Base-by-base conservation (phyloP, 108 stramenopile species). In the Cyclotella choctawhatcheeana region DNA sequence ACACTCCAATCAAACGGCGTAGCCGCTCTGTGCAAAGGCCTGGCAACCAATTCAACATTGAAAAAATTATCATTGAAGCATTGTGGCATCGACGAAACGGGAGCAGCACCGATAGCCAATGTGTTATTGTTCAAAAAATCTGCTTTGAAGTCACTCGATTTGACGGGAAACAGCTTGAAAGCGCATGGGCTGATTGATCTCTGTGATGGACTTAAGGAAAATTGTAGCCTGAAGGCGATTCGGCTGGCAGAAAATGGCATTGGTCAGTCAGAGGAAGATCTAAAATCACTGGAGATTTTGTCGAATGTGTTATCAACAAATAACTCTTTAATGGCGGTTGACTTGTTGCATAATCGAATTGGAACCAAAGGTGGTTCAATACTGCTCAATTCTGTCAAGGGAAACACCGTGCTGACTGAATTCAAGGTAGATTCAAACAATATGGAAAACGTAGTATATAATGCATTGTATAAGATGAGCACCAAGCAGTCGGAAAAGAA, bases 301-400 rank as follows among this genome's bases (percentile, higher is more conserved):
- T 73, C 77, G 12, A 30, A 56, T 16, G 74, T 71, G 1, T 22
- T 85, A 20, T n/a, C 53, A 8, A 50, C 3, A n/a, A 79, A 76
- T 44, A 31, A 53, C 0, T 63, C 77, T 16, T 44, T 81, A 24
- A 35, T 62, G 5, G 43, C 60, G 17, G 58, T 88, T 26, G 83
- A 88, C 64, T 50, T 88, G 37, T 34, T 73, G 44, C 74, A 84
- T 73, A 88, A 88, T 56, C 44, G 73, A 6, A 86, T 88, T 58
- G 85, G 81, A 0, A 51, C 32, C 14, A 22, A 24, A n/a, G 76
- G 81, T 45, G 76, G 76, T 13, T 13, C 32, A 4, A 24, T 77
- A 1, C 64, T 77, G 0, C 69, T 82, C 3, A 54, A 62, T 44
- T 53, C 29, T 2, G 40, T 81, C 0, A 25, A 25, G 10, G 63